Evolutionary conservation across 2,329 filamentous ascomycete species (phyloP), one percentile per base, ranked within the genome.

Genomic region (Fusarium globosum): DNA sequence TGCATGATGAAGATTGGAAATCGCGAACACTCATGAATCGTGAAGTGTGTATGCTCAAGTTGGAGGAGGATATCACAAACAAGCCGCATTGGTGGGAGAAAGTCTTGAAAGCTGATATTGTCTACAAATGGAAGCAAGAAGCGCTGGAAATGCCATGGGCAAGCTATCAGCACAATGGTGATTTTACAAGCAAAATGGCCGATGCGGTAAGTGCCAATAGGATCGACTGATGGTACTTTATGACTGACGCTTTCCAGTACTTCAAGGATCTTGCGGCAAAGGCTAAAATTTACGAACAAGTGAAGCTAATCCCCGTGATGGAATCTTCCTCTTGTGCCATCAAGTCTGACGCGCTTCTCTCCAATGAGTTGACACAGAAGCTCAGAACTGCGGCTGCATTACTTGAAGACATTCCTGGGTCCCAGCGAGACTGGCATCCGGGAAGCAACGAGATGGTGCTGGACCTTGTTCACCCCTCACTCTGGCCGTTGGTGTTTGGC

Each of bases 1-100:
- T 57, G 13, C 26, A 6, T 20, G n/a, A 13, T 0, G 9, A 49
- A 20, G 33, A 49, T 14, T 49, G 42, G 42, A n/a, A 39, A 48
- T 21, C 56, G 8, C 14, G 18, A 28, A 39, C 33, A 21, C 33
- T 72, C 14, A 51, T 61, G 20, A 65, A 80, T 15, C 81, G 81
- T 21, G 82, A 84, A 71, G 66, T 81, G 8, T 77, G 76, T 36
- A 83, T 84, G 80, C 76, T 83, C 30, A 65, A 72, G 7, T 52
- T 82, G 30, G 80, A 84, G 72, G 79, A 81, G 51, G 48, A 62
- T 10, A 73, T 84, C 30, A 82, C 82, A 4, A 81, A 84, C 72
- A 84, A 84, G 69, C 73, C 76, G 1, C 73, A 79, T 39, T 85
- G 82, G 83, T 71, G 82, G 41, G 65, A 46, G 28, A 81, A 81